These are phyloP conservation scores for Styphnolobium japonicum DNA, from an alignment of 306 rosid species.

Conservation along the genomic window DNA sequence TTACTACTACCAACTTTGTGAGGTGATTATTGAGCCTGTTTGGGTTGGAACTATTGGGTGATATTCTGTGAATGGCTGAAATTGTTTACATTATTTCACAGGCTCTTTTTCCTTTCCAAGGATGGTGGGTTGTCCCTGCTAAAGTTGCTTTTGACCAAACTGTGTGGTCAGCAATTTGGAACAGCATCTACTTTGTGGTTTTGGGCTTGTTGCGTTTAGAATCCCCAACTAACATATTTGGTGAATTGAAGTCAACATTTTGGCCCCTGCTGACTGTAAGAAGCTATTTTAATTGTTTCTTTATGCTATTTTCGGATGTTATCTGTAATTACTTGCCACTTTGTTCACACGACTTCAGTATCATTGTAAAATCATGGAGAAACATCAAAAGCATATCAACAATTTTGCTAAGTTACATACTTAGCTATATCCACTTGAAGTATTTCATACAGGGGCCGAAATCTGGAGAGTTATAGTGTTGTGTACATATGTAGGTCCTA, in stretches of 20 bases:
- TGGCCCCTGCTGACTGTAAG: constrained; percentile 84
- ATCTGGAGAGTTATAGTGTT: not conserved
- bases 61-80: constrained; percentile 34
- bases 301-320: constrained; percentile 13
- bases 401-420: not conserved
- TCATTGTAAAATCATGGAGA: not conserved
- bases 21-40: constrained; percentile 56
- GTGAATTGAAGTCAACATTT: constrained; percentile 78
- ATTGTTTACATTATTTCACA: constrained; percentile 28
- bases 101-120: constrained; percentile 83
- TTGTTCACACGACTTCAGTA: not conserved
- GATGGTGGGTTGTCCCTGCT: constrained; percentile 97
- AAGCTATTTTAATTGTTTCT: constrained; percentile 25
- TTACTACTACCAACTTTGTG: constrained; percentile 93
- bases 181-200: constrained; percentile 83
- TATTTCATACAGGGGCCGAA: not conserved
- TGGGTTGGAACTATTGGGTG: constrained; percentile 23
- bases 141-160: constrained; percentile 95
- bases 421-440: not conserved
- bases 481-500: not conserved
- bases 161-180: constrained; percentile 89
- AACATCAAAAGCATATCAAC: not conserved
- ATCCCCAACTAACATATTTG: constrained; percentile 44
- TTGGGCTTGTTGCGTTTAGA: constrained; percentile 81
- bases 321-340: constrained; percentile 15